Conservation (phyloP, 345 rosid genomes). For the Eutrema japonicum region DNA sequence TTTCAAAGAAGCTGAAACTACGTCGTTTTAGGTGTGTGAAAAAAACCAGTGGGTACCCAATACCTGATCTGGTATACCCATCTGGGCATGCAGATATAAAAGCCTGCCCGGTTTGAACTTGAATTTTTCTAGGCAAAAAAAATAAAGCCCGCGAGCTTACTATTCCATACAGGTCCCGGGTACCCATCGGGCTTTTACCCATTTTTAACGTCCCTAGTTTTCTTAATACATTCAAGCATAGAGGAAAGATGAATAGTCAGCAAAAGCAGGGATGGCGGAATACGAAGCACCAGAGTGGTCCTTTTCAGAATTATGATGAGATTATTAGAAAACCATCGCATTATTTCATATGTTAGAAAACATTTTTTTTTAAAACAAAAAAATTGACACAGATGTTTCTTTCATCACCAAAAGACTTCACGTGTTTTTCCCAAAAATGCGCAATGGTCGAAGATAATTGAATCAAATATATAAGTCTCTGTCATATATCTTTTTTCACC, state of each 20-base stretch:
- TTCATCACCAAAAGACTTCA: constrained; percentile 28
- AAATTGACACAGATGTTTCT: constrained; percentile 6
- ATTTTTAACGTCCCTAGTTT: too few relatives aligned
- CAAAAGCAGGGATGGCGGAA: not conserved
- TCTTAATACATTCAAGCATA: not conserved
- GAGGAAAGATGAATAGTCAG: not conserved
- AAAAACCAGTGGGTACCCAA: too few relatives aligned
- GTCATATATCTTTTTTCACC: not conserved
- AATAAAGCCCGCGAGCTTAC: too few relatives aligned
- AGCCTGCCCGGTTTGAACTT: too few relatives aligned
- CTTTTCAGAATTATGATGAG: not conserved
- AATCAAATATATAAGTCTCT: not conserved
- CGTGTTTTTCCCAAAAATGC: not conserved
- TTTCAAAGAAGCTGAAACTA: too few relatives aligned
- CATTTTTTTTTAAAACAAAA: too few relatives aligned
- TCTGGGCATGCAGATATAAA: too few relatives aligned
- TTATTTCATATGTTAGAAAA: not conserved
- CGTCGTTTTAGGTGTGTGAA: too few relatives aligned
- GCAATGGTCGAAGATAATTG: constrained; percentile 27
- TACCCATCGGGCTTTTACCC: too few relatives aligned
- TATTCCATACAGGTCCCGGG: too few relatives aligned
- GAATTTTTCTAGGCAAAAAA: too few relatives aligned
- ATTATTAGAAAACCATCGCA: not conserved
- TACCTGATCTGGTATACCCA: too few relatives aligned
- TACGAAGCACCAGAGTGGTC: not conserved